These are phyloP conservation scores for Xylariaceae sp. DNA, from an alignment of 2,329 filamentous ascomycete species.

Conservation along the genomic window DNA sequence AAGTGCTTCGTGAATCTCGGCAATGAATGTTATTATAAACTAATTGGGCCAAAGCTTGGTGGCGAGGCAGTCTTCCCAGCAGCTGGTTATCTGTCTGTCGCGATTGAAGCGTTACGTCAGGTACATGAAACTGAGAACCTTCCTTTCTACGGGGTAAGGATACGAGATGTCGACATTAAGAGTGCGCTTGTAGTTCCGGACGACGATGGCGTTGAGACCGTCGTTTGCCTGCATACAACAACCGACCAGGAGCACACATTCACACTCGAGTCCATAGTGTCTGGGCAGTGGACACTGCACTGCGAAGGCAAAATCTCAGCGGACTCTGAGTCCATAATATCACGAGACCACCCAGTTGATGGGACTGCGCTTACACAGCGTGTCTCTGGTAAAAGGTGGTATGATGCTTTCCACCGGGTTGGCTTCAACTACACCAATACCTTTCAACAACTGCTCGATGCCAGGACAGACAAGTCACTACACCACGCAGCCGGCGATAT, in stretches of 20 bases:
- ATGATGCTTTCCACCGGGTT: slow-evolving; percentile 26
- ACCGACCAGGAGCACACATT: slow-evolving; percentile 21
- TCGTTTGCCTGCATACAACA: slow-evolving; percentile 17
- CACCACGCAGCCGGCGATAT: slow-evolving; percentile 18
- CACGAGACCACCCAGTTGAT: slow-evolving; percentile 14
- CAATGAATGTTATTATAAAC: neutral
- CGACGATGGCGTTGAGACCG: slow-evolving; percentile 30
- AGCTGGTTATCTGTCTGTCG: slow-evolving; percentile 46
- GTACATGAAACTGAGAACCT: slow-evolving; percentile 11
- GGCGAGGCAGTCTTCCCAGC: slow-evolving; percentile 44
- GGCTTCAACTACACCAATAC: slow-evolving; percentile 31
- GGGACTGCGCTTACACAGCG: slow-evolving; percentile 21
- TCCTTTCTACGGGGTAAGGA: slow-evolving; percentile 6
- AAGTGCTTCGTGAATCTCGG: neutral
- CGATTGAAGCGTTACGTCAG: slow-evolving; percentile 45
- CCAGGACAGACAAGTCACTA: slow-evolving; percentile 19
- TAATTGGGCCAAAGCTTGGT: slow-evolving; percentile 27
- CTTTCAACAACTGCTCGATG: slow-evolving; percentile 26
- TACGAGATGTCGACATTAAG: slow-evolving; percentile 34
- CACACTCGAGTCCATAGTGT: slow-evolving; percentile 26
- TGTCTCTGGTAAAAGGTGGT: slow-evolving; percentile 27
- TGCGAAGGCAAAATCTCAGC: slow-evolving; percentile 25
- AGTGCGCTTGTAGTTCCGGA: slow-evolving; percentile 34
- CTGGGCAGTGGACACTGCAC: slow-evolving; percentile 26
- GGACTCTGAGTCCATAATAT: neutral